These are phyloP conservation scores for Populus pruinosa DNA, from an alignment of 345 rosid species.

Conservation along the genomic window DNA sequence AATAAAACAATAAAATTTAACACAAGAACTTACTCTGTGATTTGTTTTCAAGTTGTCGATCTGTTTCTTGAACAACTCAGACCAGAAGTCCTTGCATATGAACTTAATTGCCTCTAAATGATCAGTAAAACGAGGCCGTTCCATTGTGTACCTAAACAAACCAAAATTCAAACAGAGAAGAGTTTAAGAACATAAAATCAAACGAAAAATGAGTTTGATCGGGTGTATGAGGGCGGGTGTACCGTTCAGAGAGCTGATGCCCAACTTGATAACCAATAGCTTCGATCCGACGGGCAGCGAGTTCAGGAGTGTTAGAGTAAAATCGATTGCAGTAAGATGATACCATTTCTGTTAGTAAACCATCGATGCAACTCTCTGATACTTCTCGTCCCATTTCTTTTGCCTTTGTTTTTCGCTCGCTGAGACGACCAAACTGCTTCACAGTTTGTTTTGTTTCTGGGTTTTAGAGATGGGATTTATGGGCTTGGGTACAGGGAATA, in stretches of 20 bases:
- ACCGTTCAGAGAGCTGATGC: constrained; percentile 99
- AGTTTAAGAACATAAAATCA: background rate
- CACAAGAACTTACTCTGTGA: constrained; percentile 53
- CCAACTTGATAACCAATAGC: constrained; percentile 99
- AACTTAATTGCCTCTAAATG: constrained; percentile 97
- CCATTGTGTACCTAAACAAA: constrained; percentile 78
- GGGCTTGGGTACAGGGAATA: background rate
- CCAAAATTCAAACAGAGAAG: background rate
- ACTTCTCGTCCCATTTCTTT: constrained; percentile 75
- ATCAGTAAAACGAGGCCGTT: constrained; percentile 83
- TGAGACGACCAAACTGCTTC: background rate
- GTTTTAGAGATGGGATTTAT: background rate
- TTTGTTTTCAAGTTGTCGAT: constrained; percentile 96
- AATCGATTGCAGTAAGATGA: constrained; percentile 76
- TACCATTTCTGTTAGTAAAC: constrained; percentile 82
- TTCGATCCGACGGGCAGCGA: constrained; percentile 98
- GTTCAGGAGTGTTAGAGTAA: constrained; percentile 84
- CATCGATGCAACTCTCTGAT: constrained; percentile 88
- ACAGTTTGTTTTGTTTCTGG: background rate
- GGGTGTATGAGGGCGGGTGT: background rate
- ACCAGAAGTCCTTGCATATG: constrained; percentile 99
- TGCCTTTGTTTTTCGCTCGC: background rate
- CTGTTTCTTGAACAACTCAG: constrained; percentile 96
- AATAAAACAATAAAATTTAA: background rate
- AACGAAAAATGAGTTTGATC: background rate